phyloP scores from a whole-genome alignment of 176 grass and related monocot genomes.

The Zea mays region Zm-B73-REFERENCE-NAM-5.0 NC_050102.1:163146001-163146500 shows the following conservation, averaged over 20 bases:
- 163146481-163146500: constrained; percentile 74
- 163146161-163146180: constrained; percentile 79
- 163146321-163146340: constrained; percentile 50
- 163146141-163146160: constrained; percentile 91
- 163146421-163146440: constrained; percentile 50
- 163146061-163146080: constrained; percentile 91
- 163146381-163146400: constrained; percentile 76
- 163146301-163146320: constrained; percentile 50
- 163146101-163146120: constrained; percentile 66
- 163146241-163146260: constrained; percentile 61
- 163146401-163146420: constrained; percentile 65
- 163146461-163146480: constrained; percentile 48
- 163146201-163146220: constrained; percentile 50
- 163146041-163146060: constrained; percentile 73
- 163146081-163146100: constrained; percentile 91
- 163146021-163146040: constrained; percentile 57
- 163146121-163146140: constrained; percentile 65
- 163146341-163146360: constrained; percentile 67
- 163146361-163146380: constrained; percentile 62
- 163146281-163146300: constrained; percentile 60
- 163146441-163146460: constrained; percentile 50
- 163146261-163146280: constrained; percentile 40
- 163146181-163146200: constrained; percentile 95
- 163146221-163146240: constrained; percentile 61
- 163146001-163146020: constrained; percentile 67